Base-by-base conservation (phyloP, 2,329 filamentous ascomycete species). In the Plectosphaerella cucumerina region DNA sequence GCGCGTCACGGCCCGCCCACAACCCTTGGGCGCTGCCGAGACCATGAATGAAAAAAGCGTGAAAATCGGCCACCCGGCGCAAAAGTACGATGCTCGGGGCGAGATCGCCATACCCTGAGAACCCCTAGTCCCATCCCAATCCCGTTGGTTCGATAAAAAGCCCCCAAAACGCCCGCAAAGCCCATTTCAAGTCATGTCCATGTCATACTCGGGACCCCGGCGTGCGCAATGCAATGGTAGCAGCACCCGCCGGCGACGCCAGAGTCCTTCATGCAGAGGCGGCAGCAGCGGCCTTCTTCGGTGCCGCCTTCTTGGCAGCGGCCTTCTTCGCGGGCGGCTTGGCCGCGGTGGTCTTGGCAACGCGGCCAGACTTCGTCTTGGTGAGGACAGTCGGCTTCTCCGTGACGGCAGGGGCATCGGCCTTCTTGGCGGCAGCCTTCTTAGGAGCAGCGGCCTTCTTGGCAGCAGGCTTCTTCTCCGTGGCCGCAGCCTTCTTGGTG, bases 341-440 rank as follows among this genome's bases (percentile, higher is more conserved):
- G 66, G 73, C 75, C 34, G 75, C 72, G 35, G 77, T 73, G 21
- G 78, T 75, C 83, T 94, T 95, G 62, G 86, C 83, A 62, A 95
- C 87, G 60, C 90, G 87, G 46, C 90, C 90, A 49, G 89, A 86
- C 82, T 94, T 94, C 69, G 90, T 92, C 82, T 89, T 92, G 68
- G 80, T 82, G 48, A 91, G 73, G 46, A 86, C 78, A 63, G 85
- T 84, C 56, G 84, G 77, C 72, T 87, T 85, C 59, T 90, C 85
- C 51, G 85, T 79, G 50, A 87, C 76, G 58, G 85, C 84, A 52
- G 82, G 81, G 15, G 82, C 2, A 6, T 10, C 9, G 44, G 69
- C 61, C 59, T 68, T 67, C 62, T 69, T 69, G 10, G 67, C 69
- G 12, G 72, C 59, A 58, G 75, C 71, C 67, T 77, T 71, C 61